Evolutionary conservation across 495 filamentous ascomycete species (phyloP), one percentile per base, ranked within the genome.

Genomic region (Glarea lozoyensis): DNA sequence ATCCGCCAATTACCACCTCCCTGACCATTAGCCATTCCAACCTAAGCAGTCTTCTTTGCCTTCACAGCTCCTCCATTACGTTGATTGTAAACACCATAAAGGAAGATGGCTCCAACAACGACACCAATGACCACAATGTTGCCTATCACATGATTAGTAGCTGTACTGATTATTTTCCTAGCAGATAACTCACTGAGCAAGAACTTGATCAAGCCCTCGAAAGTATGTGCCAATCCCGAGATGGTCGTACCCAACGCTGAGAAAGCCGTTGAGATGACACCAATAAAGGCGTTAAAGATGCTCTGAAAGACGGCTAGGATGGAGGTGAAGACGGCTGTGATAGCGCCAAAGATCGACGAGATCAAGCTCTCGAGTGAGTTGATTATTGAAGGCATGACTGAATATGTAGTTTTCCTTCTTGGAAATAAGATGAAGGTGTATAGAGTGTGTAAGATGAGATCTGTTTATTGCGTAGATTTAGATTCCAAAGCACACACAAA

Each of bases 91-190:
- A 61, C 43, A 25, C 61, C 40, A 24, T 64, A 69, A 10, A 55
- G 52, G 17, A 70, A 56, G 45, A 75, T 63, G 10, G 45, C 61
- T 12, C 66, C 64, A 4, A 71, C 57, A 4, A 70, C 25, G 30
- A 66, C 68, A 13, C 61, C 65, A 24, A 79, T 58, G 40, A 79
- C 63, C 25, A 72, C 55, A 49, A 75, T 60, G 47, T 75, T 76
- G 52, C 60, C 66, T 69, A 30, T 7, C 39, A 40, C 6, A 10
- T 22, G 16, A 10, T 23, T 15, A 39, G 21, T 27, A 29, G 7
- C 6, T 16, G 6, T 31, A 4, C 9, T 17, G 5, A 42, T 15
- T n/a, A 19, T 36, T 10, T 41, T 37, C 11, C 27, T 10, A 11
- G 37, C 11, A 1, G 24, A 5, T 11, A 37, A 3, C 17, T 47